These are phyloP conservation scores for Pleurotus platypus DNA, from an alignment of 768 basidiomycete species.

Conservation along the genomic window DNA sequence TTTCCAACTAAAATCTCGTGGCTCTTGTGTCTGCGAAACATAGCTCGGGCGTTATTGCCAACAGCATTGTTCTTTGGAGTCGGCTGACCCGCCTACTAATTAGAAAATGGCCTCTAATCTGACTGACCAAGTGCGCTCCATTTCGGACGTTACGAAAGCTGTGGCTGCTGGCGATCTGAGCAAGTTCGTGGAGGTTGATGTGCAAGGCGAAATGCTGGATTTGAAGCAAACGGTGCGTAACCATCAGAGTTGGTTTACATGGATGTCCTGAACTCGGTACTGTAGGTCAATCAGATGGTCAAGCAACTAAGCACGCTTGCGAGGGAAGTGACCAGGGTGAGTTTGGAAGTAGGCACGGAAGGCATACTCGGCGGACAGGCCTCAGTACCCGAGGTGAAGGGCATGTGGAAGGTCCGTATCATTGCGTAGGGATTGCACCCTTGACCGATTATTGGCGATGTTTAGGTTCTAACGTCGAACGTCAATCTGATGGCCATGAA, in stretches of 20 bases:
- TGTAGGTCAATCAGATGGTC: constrained; percentile 73
- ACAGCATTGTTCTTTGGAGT: no score
- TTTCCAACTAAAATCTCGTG: no score
- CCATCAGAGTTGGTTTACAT: not conserved
- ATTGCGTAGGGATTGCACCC: no score
- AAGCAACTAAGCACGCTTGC: constrained; percentile 73
- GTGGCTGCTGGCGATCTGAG: constrained; percentile 72
- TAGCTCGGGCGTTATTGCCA: no score
- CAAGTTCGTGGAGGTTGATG: constrained; percentile 74
- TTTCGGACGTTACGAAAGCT: constrained; percentile 73
- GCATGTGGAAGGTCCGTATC: constrained; percentile 79
- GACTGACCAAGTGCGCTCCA: constrained; percentile 73
- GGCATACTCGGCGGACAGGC: constrained; percentile 95
- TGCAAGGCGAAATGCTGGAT: constrained; percentile 79
- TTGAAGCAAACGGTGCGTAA: constrained; percentile 60
- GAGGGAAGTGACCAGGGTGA: constrained; percentile 87
- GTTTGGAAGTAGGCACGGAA: constrained; percentile 88
- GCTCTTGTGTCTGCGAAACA: no score
- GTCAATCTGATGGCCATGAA: constrained; percentile 91
- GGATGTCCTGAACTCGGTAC: not conserved
- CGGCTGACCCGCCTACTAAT: no score
- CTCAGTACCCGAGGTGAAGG: constrained; percentile 86
- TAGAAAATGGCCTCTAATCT: constrained; percentile 72
- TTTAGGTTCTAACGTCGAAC: constrained; percentile 63
- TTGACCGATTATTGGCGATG: no score